A percentile compares a stretch with the other conserved stretches of the same genome.
These are phyloP conservation scores for Dictyostelium purpureum DNA, from an alignment of 78 protist genomes.

Conservation along the genomic window DNA sequence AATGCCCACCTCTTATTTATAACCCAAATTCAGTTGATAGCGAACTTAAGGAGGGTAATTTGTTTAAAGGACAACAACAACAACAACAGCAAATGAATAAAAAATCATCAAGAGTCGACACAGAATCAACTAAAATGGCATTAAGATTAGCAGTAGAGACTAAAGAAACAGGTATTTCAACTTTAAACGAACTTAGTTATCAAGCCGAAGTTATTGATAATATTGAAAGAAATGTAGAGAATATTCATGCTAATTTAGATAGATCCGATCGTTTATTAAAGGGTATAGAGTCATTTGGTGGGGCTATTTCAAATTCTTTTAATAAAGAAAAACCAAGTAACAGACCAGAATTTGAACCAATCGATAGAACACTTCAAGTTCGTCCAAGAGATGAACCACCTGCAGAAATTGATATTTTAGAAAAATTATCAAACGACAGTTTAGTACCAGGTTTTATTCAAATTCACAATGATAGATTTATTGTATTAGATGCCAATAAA, in stretches of 20 bases:
- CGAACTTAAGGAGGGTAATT: neutral
- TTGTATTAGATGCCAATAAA: slow-evolving; percentile 35
- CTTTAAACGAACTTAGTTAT: slow-evolving; percentile 19
- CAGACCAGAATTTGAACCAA: neutral
- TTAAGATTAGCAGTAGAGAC: slow-evolving; percentile 58
- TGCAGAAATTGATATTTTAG: slow-evolving; percentile 55
- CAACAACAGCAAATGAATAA: slow-evolving; percentile 36
- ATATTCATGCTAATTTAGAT: slow-evolving; percentile 59
- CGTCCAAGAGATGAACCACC: slow-evolving; percentile 68
- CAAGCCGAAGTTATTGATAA: slow-evolving; percentile 72
- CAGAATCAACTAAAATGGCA: slow-evolving; percentile 50
- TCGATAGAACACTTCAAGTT: slow-evolving; percentile 31
- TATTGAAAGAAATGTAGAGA: slow-evolving; percentile 53
- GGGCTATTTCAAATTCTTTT: slow-evolving; percentile 28
- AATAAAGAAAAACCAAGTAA: neutral
- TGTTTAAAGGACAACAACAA: neutral
- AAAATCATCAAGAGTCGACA: slow-evolving; percentile 32
- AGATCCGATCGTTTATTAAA: slow-evolving; percentile 36
- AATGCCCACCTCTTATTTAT: slow-evolving; percentile 58
- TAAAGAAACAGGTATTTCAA: slow-evolving; percentile 52
- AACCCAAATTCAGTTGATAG: slow-evolving; percentile 25
- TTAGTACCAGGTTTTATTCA: slow-evolving; percentile 38
- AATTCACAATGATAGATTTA: slow-evolving; percentile 37
- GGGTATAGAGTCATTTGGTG: slow-evolving; percentile 65
- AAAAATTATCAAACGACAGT: slow-evolving; percentile 48